Base-by-base conservation (phyloP, 1,139 yeast species). In the Taphrina confusa region DNA sequence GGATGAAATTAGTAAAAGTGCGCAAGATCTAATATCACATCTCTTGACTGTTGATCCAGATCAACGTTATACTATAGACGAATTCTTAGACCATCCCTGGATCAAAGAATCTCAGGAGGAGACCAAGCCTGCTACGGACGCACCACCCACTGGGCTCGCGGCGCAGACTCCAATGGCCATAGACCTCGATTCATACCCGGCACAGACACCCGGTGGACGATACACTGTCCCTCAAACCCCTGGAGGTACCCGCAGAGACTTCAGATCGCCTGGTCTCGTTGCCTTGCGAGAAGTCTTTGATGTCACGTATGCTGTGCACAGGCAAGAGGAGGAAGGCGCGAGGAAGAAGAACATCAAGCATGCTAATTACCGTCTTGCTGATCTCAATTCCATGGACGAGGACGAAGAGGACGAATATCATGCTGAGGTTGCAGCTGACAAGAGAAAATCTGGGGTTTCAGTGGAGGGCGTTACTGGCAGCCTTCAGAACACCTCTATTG, bases 211-310 rank as follows among this genome's bases (percentile, higher is more conserved):
- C 12, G 60, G 60, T 11, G 52, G 52, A 11, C 33, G 57, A 9
- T 20, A 14, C 47, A 31, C 34, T 46, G 31, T 56, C 33, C 60
- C 60, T 6, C 54, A 56, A 25, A 56, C 60, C 2, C 60, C 60
- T 1, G 60, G 60, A 4, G 60, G 60, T 16, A 56, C 60, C 9
- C 54, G 60, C 31, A 30, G 54, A 33, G 62, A 61, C 30, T 59
- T 51, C 65, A 85, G 85, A 68, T 85, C 96, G 0, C 97, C 97
- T 3, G 96, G 94, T 4, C 94, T 94, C 0, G 88, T 85, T 60
- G 95, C 95, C 0, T 80, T 92, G 77, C 85, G 90, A 68, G 98
- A 92, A 69, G 97, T 96, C 8, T 91, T 91, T 73, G 98, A 92
- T 70, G 87, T 92, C 14, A 85, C 96, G 18, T 84, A 94, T 62